These are phyloP conservation scores for Vanilla planifolia DNA, from an alignment of 106 monocot species.

Conservation along the genomic window DNA sequence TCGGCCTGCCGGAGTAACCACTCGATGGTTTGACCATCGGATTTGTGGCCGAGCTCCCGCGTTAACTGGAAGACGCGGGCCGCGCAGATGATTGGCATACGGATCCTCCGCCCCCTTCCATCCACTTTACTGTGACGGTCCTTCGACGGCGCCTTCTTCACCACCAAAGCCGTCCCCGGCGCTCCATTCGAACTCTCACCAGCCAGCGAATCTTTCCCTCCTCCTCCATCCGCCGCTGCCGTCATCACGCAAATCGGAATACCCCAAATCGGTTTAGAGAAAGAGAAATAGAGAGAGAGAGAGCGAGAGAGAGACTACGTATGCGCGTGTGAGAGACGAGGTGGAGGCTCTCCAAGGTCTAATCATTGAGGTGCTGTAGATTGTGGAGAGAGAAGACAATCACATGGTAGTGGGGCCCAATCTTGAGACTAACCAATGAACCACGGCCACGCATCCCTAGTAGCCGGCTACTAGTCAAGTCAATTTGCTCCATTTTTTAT, in stretches of 20 bases:
- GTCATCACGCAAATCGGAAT: neutral
- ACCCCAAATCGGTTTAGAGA: neutral
- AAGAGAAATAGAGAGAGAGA: slow-evolving; percentile 2
- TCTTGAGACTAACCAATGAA: neutral
- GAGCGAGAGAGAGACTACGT: neutral
- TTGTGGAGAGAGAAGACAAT: slow-evolving; percentile 28
- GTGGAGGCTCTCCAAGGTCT: neutral
- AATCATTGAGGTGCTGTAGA: slow-evolving; percentile 13
- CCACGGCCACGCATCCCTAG: neutral
- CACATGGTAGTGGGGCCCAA: slow-evolving; percentile 45
- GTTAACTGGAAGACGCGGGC: slow-evolving; percentile 25
- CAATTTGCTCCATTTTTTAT: too few species aligned
- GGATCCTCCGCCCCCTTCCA: slow-evolving; percentile 33
- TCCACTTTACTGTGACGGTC: slow-evolving; percentile 40
- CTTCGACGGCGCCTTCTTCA: slow-evolving; percentile 33
- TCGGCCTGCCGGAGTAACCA: slow-evolving; percentile 39
- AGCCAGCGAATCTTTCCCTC: neutral
- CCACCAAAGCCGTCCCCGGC: neutral
- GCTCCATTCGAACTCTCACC: slow-evolving; percentile 1
- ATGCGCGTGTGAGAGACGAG: neutral
- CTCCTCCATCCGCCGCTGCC: neutral
- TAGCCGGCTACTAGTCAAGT: too few species aligned
- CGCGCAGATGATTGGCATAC: slow-evolving; percentile 32
- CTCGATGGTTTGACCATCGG: slow-evolving; percentile 24
- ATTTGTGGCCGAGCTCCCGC: slow-evolving; percentile 25